Evolutionary conservation across 2,329 filamentous ascomycete species (phyloP), one percentile per base, ranked within the genome.

Genomic region (Cercospora sp.): DNA sequence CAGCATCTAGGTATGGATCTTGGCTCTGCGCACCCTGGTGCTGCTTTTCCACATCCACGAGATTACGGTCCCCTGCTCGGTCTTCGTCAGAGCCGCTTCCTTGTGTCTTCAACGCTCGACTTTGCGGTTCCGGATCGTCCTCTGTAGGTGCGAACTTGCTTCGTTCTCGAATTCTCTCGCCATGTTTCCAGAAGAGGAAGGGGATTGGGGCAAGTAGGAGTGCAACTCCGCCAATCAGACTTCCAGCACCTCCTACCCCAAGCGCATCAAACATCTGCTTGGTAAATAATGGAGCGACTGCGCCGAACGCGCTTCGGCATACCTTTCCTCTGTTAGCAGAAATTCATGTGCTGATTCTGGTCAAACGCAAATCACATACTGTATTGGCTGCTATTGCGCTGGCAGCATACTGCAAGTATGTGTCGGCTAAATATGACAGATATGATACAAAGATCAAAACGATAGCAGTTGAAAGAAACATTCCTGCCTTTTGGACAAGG

Each of bases 401-500:
- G 5, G 75, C 75, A 53, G 75, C 77, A 63, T 72, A 80, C 78
- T 79, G 78, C 31, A 70, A 78, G 66, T 87, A 87, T 0, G 80
- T 79, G 73, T 87, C 85, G 51, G 85, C 82, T 8, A 87, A 79
- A 65, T 87, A 87, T 67, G 84, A 87, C 45, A 86, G 75, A 69
- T 83, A 84, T 31, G 81, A 77, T 59, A 88, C 83, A 71, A 88
- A 87, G 28, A 83, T 79, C 45, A 83, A 75, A 10, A 83, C 66
- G 45, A 84, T 81, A 2, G 76, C 77, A 1, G 78, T 77, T 1
- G 79, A 69, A 1, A 84, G 75, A 63, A 83, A 81, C 7, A 77
- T 77, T 1, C 82, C 82, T 3, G 81, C 82, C 61, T 64, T 23
- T 36, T 18, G 30, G 12, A 33, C 8, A 26, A 83, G 68, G 1